Evolutionary conservation across 495 filamentous ascomycete genomes (phyloP).

Genomic region (Haplographium delicatum): DNA sequence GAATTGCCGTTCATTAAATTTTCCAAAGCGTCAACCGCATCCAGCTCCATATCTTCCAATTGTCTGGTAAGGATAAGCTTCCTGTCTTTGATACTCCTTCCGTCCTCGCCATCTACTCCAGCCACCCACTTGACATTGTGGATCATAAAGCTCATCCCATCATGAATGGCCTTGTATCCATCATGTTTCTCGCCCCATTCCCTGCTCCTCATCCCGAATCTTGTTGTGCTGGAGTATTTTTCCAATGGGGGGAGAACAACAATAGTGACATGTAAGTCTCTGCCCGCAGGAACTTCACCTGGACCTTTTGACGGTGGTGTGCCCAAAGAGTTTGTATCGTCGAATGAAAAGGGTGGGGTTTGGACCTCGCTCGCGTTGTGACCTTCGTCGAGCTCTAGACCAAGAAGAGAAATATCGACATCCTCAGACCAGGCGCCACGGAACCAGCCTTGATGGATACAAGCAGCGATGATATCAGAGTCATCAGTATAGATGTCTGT

Average conservation of each 20-base stretch:
- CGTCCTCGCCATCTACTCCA: constrained; percentile 45
- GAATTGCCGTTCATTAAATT: constrained; percentile 13
- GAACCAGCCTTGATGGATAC: constrained; percentile 90
- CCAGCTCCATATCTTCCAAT: constrained; percentile 13
- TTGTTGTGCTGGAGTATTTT: constrained; percentile 64
- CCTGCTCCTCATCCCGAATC: constrained; percentile 76
- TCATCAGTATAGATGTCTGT: constrained; percentile 94
- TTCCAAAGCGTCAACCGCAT: constrained; percentile 11
- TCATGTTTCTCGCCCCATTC: constrained; percentile 70
- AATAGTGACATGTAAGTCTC: constrained; percentile 79
- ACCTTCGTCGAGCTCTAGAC: constrained; percentile 37
- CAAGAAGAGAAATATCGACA: constrained; percentile 59
- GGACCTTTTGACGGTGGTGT: constrained; percentile 25
- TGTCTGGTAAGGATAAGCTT: constrained; percentile 16
- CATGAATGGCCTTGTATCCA: constrained; percentile 66
- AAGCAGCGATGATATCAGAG: constrained; percentile 86
- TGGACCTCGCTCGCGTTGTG: constrained; percentile 25
- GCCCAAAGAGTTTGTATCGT: constrained; percentile 14
- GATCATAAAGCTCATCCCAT: constrained; percentile 87
- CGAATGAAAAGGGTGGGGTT: constrained; percentile 4
- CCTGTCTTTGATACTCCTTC: constrained; percentile 10
- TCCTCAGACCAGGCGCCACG: constrained; percentile 80
- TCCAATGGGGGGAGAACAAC: constrained; percentile 75
- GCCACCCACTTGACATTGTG: constrained; percentile 75
- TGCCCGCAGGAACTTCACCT: constrained; percentile 42